These are phyloP conservation scores for Xylaria scruposa DNA, from an alignment of 495 filamentous ascomycete species.

Conservation along the genomic window DNA sequence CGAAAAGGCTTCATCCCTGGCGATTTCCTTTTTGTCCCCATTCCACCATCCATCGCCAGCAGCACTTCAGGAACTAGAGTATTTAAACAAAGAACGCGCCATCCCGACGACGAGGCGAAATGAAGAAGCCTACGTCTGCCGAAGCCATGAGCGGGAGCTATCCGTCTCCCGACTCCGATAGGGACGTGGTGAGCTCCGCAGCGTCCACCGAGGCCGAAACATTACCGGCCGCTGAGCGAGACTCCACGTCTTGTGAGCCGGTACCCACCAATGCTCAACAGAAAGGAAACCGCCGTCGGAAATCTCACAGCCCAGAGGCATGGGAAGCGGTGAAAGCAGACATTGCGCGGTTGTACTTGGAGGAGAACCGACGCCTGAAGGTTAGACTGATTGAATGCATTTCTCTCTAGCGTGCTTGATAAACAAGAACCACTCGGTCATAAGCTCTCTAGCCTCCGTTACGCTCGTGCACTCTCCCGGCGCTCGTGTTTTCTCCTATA, in stretches of 20 bases:
- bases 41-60: background rate
- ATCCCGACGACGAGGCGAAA: background rate
- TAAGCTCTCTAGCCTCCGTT: background rate
- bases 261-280: conserved; percentile 11
- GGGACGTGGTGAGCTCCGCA: background rate
- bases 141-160: conserved; percentile 14
- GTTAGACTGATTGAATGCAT: conserved; percentile 9
- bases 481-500: background rate
- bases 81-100: background rate
- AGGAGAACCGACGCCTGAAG: conserved; percentile 42
- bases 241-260: conserved; percentile 11
- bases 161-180: conserved; percentile 23
- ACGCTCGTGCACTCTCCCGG: background rate
- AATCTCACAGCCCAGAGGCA: conserved; percentile 38
- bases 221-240: background rate
- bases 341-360: conserved; percentile 39
- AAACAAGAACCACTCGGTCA: background rate
- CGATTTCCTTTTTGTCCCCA: background rate
- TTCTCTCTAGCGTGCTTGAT: background rate
- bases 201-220: conserved; percentile 5
- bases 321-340: conserved; percentile 41
- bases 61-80: background rate
- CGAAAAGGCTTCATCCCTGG: conserved; percentile 1
- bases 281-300: conserved; percentile 32
- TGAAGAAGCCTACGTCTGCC: background rate